Base-by-base conservation (phyloP, 257 asterid species). In the Paraleonurus japonicus region DNA sequence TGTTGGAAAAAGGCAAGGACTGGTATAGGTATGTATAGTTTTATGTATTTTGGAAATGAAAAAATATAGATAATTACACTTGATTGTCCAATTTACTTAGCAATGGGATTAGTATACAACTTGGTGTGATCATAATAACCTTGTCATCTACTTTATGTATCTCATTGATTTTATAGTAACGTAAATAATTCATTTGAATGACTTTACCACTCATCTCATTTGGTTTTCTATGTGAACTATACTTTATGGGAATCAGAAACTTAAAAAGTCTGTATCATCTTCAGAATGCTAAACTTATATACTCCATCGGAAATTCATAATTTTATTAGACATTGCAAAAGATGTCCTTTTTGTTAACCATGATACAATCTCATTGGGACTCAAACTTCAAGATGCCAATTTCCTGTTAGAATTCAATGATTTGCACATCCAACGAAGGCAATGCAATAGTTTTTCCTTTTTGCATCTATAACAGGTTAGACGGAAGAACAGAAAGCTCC, bases 1-100 rank as follows among this genome's bases (percentile, higher is more conserved):
- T 82, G 78, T 53, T 94, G 97, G 97, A 91, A 79, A 78, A 88
- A 84, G 78, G 96, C 72, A 94, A 94, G 86, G 99, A 94, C 81
- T 91, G 99, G 99, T 94, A 91, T 78, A 91, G 99, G 99, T 89
- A 82, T 39, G 88, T 75, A 37, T 75, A 43, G 43, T 23, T 59
- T 63, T 67, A 60, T 61, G 53, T 70, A 69, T 50, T 39, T 70
- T 17, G 20, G 35, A 79, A 64, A 65, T 50, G 39, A 16, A 65
- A 28, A 53, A 20, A 15, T 62, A 64, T 45, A 12, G 60, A 28
- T 41, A 23, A 16, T 62, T 32, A 39, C n/a, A 22, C 81, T 60
- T 26, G 39, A 58, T 66, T 62, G 19, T 54, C 4, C 15, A 39
- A 62, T n/a, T 61, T 24, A 20, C 69, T 51, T 37, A 22, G 43